Evolutionary conservation across 495 filamentous ascomycete species (phyloP), one percentile per base, ranked within the genome.

Genomic region (Hypoxylon cercidicola): DNA sequence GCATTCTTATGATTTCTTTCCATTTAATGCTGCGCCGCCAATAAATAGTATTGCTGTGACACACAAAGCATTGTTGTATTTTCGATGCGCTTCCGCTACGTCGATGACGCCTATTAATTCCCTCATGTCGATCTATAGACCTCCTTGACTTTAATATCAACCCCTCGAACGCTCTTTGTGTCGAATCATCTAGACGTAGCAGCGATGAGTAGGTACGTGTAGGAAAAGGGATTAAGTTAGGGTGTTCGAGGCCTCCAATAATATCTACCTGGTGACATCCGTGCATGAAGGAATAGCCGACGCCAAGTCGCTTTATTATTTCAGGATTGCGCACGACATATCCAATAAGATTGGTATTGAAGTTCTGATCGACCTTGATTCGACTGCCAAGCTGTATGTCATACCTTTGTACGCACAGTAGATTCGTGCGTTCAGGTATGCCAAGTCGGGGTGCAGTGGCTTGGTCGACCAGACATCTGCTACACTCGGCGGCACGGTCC

Each of bases 301-400:
- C 12, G 55, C 55, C 62, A 65, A 65, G 55, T 39, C n/a, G 0
- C 55, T 28, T 35, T 55, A 47, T 41, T 52, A 44, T 25, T 13
- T 13, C n/a, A 16, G 28, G 7, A 2, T n/a, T 28, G 39, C 19
- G 44, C 28, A 54, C 34, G 30, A 43, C 30, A 52, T 66, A 32
- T 44, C n/a, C 15, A 28, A 28, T 28, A 3, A 44, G 43, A 47
- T 48, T 60, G 52, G 12, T 55, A 44, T 51, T 46, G 45, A 45
- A 41, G 19, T 40, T 46, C 21, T 48, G 34, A 28, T 41, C 57
- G 48, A 59, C 58, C 53, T 47, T 46, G 53, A 62, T 68, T 58
- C 58, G 64, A 68, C 37, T 30, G 64, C 64, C 64, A 68, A 68
- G 64, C 8, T 50, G 30, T 35, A 48, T 41, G 64, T 55, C 46